Base-by-base conservation (phyloP, 2,329 filamentous ascomycete species). In the Diaporthe sp. region DNA sequence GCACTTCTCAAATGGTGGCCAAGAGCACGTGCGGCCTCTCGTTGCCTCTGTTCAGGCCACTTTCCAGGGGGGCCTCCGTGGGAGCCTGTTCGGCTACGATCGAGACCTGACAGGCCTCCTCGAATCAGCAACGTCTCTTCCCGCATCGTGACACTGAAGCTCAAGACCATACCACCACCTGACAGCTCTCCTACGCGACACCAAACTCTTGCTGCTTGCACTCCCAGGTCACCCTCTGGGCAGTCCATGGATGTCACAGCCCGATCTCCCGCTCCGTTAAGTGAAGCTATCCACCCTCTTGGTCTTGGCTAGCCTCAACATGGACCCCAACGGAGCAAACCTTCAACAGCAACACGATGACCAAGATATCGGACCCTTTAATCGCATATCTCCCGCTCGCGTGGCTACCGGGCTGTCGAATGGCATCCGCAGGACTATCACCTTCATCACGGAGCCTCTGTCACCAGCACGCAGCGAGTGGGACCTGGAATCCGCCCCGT, bases 391-490 rank as follows among this genome's bases (percentile, higher is more conserved):
- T n/a, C 70, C 70, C 19, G 25, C 31, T 17, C 58, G 58, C 10
- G 46, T 65, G 22, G 46, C 58, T 22, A 72, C 44, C 15, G 57
- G 46, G 1, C 55, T 62, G 17, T 62, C 57, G 15, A 65, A 53
- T 12, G 57, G 57, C 19, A 39, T 76, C 34, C 68, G 44, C 17
- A 72, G 44, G 59, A 65, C 68, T 15, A 70, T 76, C 53, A 58
- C 65, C 39, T 71, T 70, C 51, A 68, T 75, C 19, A 73, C 73
- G 7, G 75, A 76, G 44, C 75, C 75, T 7, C 31, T 73, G 4
- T 75, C 73, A 1, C 59, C 75, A 17, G 49, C 75, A 22, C 73
- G 61, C 19, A 61, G 51, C 44, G 73, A 75, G 19, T 70, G 70
- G 59, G 73, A 71, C 39, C 34, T 72, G 8, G 75, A 51, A 10